Base-by-base conservation (phyloP, 306 rosid genomes). In the Nissolia schottii region DNA sequence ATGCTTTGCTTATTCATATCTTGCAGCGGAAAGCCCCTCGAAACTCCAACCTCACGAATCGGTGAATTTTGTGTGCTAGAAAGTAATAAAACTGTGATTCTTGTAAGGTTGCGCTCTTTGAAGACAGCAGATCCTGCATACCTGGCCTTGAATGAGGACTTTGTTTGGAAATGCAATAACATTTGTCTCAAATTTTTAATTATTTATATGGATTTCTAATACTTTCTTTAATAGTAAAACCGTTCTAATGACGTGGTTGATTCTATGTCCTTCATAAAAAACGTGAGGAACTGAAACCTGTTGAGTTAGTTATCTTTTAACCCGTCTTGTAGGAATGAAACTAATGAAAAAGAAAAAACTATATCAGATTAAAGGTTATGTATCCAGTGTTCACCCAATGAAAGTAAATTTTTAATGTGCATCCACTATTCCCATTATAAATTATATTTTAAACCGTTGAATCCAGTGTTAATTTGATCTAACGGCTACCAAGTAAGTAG, bases 111-210 rank as follows among this genome's bases (percentile, higher is more conserved):
- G n/a, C 82, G 80, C 77, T 88, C 61, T 80, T 86, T 66, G 63
- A 74, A 80, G 74, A 70, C 88, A 83, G 12, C 35, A 70, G 73
- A 57, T 72, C 90, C 91, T 77, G 67, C 60, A 73, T 78, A 74
- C 16, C 64, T 73, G 86, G 86, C 91, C 73, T 38, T 76, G 16
- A 72, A 83, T 83, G 58, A 79, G 92, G 90, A 80, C 80, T 70
- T 55, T 83, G 91, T 82, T 82, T 77, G 84, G 70, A 46, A 48
- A 50, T 50, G 27, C 3, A 40, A 46, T 79, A 63, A 74, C 73
- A 74, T 32, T 75, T 50, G 35, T 53, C 15, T 28, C 32, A 18
- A 28, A 5, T n/a, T 41, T 75, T 29, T 27, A 10, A 7, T 69
- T 65, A 24, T 7, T 27, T 11, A 14, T 11, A 14, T 6, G 8